Evolutionary conservation across 257 asterid genomes (phyloP).

Genomic region (Oldenlandia corymbosa): DNA sequence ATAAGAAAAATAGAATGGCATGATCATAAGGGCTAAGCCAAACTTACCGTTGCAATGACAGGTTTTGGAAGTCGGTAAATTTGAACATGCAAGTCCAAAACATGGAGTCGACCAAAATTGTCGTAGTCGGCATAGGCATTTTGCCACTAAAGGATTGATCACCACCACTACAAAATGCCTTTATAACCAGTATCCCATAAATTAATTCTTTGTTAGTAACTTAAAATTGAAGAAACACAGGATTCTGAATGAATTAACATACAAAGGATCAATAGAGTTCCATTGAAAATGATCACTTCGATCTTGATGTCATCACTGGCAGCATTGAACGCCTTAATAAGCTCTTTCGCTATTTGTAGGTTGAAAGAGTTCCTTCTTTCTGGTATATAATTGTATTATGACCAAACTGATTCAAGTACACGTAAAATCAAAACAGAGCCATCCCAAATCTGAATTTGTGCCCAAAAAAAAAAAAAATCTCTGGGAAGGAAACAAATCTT

Average conservation of each 20-base stretch:
- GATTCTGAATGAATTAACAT: no score
- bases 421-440: no score
- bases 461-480: no score
- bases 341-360: conserved; percentile 89
- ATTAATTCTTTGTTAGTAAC: no score
- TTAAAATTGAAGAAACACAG: no score
- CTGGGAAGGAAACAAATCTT: no score
- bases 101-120: conserved; percentile 79
- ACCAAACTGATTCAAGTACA: no score
- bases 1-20: background rate
- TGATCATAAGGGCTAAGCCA: background rate
- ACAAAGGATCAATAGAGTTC: conserved; percentile 44
- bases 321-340: conserved; percentile 80
- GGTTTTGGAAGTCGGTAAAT: conserved; percentile 94
- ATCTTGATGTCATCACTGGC: conserved; percentile 78
- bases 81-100: conserved; percentile 80
- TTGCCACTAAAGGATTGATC: conserved; percentile 84
- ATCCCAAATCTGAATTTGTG: no score
- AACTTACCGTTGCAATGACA: conserved; percentile 81
- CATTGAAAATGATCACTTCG: conserved; percentile 84
- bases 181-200: conserved; percentile 42
- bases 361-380: conserved; percentile 90
- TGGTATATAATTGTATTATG: no score
- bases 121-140: conserved; percentile 81
- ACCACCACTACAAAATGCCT: conserved; percentile 93